Evolutionary conservation across 2,329 filamentous ascomycete genomes (phyloP).

Genomic region (Ambrosiella cleistominuta): DNA sequence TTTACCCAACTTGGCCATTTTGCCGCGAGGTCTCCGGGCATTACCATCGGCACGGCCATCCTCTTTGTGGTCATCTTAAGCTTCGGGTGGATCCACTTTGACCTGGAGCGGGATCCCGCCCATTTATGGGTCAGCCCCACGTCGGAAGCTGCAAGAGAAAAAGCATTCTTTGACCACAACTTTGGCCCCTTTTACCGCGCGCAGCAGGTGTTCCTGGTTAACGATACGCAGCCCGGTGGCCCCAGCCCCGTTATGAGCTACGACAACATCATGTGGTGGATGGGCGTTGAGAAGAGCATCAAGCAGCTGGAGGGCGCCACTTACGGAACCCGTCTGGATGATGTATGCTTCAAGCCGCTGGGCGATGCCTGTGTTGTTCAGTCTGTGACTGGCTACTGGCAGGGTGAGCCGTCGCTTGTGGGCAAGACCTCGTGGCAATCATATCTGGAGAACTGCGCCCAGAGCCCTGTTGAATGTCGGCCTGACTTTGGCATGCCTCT

Average conservation of each 20-base stretch:
- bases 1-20: conserved; percentile 67
- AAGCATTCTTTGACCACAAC: conserved; percentile 78
- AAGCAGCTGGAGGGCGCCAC: conserved; percentile 51
- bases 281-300: conserved; percentile 68
- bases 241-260: conserved; percentile 69
- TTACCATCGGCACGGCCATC: conserved; percentile 66
- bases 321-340: conserved; percentile 52
- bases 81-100: conserved; percentile 72
- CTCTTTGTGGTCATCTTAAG: conserved; percentile 62
- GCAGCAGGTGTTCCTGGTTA: conserved; percentile 85
- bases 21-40: conserved; percentile 66
- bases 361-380: conserved; percentile 83
- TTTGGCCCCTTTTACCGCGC: conserved; percentile 94
- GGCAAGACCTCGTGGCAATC: conserved; percentile 53
- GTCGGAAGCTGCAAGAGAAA: conserved; percentile 79
- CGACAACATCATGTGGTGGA: conserved; percentile 86
- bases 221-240: conserved; percentile 50
- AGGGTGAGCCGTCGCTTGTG: conserved; percentile 44
- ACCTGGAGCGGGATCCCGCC: conserved; percentile 80
- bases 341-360: conserved; percentile 89
- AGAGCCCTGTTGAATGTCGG: conserved; percentile 67
- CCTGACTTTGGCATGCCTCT: conserved; percentile 81
- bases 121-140: conserved; percentile 92
- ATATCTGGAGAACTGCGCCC: conserved; percentile 54
- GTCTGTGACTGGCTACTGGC: conserved; percentile 79